Evolutionary conservation across 495 filamentous ascomycete genomes (phyloP), one percentile per base, ranked within the genome.

Genomic region (Neurospora sp.): DNA sequence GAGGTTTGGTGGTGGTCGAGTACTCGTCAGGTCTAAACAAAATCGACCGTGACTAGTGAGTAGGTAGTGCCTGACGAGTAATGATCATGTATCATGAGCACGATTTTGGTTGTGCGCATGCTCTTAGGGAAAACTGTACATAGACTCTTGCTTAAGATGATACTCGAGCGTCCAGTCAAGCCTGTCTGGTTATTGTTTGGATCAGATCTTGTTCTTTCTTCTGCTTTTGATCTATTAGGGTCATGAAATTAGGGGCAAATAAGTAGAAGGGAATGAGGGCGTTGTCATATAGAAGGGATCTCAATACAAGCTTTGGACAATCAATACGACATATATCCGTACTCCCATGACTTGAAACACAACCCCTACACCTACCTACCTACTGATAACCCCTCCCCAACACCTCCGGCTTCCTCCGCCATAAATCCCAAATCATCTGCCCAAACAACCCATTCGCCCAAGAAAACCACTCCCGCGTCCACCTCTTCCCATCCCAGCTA

Each of bases 361-460:
- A n/a, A 27, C 17, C 4, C 20, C 68, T 69, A 35, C 35, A 35
- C 31, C 31, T 35, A 35, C 31, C 4, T 16, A 27, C 22, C 68
- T 69, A 79, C 69, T 85, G 83, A 71, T 81, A 85, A 37, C 78
- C 83, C 74, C 78, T 68, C 70, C 76, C 71, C 31, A 85, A 69
- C 31, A 85, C 74, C 6, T 80, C 59, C 20, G 81, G 81, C 72
- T 82, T 85, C 69, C 83, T 82, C 10, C 75, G 70, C 39, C 83
- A 76, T 61, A 92, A 74, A 75, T 90, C 87, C 70, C 91, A 77
- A 44, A 92, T 85, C 83, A 88, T 86, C 77, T 90, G 86, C 16
- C 89, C 90, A 78, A 91, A 91, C 70, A 92, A 80, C 17, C 89
- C 89, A 76, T 92, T 91, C 9, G 88, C 89, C 90, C 89, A 91